Evolutionary conservation across 306 rosid species (phyloP).

Genomic region (Malus fusca): DNA sequence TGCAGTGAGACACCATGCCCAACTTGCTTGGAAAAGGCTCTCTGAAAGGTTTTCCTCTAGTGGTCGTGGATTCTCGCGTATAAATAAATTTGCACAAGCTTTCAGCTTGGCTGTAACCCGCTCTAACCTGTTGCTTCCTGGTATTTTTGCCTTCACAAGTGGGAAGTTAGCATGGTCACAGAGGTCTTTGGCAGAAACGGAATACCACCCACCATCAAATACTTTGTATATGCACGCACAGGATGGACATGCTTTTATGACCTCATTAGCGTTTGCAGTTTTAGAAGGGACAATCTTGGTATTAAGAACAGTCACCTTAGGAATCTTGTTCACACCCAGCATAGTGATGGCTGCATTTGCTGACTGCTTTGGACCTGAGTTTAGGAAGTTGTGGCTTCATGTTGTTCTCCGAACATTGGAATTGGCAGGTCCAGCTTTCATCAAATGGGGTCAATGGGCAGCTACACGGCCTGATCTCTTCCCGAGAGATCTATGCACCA

Average conservation of each 20-base stretch:
- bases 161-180: slow-evolving; percentile 85
- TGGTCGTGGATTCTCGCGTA: slow-evolving; percentile 35
- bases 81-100: slow-evolving; percentile 76
- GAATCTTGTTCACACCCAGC: slow-evolving; percentile 80
- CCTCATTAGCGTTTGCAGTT: slow-evolving; percentile 37
- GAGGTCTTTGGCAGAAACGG: slow-evolving; percentile 37
- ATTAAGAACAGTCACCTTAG: slow-evolving; percentile 67
- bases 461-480: slow-evolving; percentile 98
- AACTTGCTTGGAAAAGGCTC: slow-evolving; percentile 61
- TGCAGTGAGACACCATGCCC: slow-evolving; percentile 41
- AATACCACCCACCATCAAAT: slow-evolving; percentile 42
- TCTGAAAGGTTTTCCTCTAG: slow-evolving; percentile 40
- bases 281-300: slow-evolving; percentile 58
- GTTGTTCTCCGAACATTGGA: slow-evolving; percentile 79
- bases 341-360: slow-evolving; percentile 80
- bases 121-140: slow-evolving; percentile 70
- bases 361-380: slow-evolving; percentile 59
- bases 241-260: slow-evolving; percentile 69
- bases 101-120: slow-evolving; percentile 74
- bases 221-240: slow-evolving; percentile 60
- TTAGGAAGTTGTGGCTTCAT: slow-evolving; percentile 70
- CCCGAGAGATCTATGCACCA: slow-evolving; percentile 78
- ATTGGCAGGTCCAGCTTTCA: slow-evolving; percentile 91
- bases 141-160: slow-evolving; percentile 63
- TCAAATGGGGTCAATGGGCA: slow-evolving; percentile 99